Percentiles rank a stretch among this genome's conserved stretches.
Evolutionary conservation across 768 basidiomycete species (phyloP).

Genomic region (Strobilomyces confusus): DNA sequence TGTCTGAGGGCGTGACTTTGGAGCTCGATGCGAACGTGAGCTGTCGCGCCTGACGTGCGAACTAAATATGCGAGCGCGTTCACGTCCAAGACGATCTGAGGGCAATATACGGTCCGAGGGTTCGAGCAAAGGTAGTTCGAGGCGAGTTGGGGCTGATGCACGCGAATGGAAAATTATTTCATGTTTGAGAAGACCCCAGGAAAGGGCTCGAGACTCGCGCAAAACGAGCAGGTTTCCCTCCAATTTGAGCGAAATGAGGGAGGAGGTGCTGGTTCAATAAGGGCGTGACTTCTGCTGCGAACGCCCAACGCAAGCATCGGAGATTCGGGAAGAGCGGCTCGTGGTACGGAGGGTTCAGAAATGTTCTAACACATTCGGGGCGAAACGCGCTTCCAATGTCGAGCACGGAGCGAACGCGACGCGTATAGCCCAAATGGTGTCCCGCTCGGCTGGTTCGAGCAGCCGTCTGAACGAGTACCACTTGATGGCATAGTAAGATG

Average conservation of each 20-base stretch:
- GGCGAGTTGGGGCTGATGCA: neutral
- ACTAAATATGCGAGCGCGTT: conserved; percentile 3
- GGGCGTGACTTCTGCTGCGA: neutral
- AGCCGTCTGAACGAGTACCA: conserved; percentile 7
- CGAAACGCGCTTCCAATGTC: conserved; percentile 2
- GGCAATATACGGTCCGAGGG: neutral
- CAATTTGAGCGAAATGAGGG: neutral
- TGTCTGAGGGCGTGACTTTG: neutral
- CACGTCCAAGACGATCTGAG: neutral
- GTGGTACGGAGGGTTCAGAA: neutral
- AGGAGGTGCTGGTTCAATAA: neutral
- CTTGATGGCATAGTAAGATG: neutral
- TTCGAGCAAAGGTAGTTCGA: neutral
- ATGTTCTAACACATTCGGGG: neutral
- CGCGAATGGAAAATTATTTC: neutral
- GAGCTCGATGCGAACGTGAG: neutral
- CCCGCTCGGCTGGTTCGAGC: conserved; percentile 3
- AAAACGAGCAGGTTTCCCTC: neutral
- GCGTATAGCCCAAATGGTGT: conserved; percentile 1
- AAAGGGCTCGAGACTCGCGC: neutral
- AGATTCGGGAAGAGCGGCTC: conserved; percentile 1
- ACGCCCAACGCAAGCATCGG: neutral
- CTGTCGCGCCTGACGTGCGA: neutral
- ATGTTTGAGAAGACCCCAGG: neutral
- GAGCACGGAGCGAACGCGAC: conserved; percentile 4